These are phyloP conservation scores for Strigomonas oncopelti DNA, from an alignment of 208 protist genomes.

Conservation along the genomic window DNA sequence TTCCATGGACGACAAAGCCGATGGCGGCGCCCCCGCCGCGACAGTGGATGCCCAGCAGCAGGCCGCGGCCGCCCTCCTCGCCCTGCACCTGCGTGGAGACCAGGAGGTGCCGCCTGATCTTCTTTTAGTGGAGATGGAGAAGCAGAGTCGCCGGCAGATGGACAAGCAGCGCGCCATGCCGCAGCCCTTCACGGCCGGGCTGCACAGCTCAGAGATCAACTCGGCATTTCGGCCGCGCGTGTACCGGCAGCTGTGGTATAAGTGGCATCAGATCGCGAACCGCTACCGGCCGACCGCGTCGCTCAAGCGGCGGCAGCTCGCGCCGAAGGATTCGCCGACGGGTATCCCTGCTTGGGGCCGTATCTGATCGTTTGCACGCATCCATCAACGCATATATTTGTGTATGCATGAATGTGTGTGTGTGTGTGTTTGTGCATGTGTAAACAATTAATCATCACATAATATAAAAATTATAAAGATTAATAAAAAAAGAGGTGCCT, in stretches of 20 bases:
- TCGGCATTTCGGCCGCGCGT: constrained; percentile 84
- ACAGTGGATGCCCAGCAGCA: constrained; percentile 15
- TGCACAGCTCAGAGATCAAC: constrained; percentile 75
- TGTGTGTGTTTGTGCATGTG: no score
- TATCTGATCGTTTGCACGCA: constrained; percentile 30
- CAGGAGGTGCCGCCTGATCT: constrained; percentile 45
- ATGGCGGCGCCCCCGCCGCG: constrained; percentile 4
- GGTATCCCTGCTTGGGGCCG: constrained; percentile 86
- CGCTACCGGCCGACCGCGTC: constrained; percentile 76
- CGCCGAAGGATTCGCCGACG: constrained; percentile 82
- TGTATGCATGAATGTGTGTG: background rate
- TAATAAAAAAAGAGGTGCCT: background rate
- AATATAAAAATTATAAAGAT: background rate
- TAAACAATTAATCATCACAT: constrained; percentile 1
- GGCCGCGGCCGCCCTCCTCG: constrained; percentile 39
- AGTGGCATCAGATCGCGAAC: constrained; percentile 89
- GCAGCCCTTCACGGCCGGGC: constrained; percentile 72
- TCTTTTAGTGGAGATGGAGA: constrained; percentile 43
- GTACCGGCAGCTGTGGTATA: constrained; percentile 86
- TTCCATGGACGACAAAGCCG: no score
- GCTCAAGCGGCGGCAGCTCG: constrained; percentile 79
- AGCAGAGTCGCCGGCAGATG: constrained; percentile 52
- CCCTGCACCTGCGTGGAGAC: constrained; percentile 72
- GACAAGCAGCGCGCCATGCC: constrained; percentile 30
- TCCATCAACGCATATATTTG: constrained; percentile 1